Base-by-base conservation (phyloP, 192 early-diverging fungal genomes). In the Entomortierella beljakovae region DNA sequence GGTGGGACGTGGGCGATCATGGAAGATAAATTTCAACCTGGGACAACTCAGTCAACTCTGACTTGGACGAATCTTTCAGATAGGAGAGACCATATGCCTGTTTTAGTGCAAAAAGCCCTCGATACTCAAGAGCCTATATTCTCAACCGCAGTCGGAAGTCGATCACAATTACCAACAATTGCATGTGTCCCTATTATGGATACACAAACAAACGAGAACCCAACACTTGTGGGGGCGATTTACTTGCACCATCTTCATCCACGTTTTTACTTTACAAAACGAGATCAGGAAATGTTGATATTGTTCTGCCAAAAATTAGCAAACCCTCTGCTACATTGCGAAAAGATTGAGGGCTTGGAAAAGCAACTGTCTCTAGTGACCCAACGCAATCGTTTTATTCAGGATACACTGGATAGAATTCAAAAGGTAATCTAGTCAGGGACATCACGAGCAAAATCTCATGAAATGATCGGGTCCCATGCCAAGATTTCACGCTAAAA, bases 81-180 rank as follows among this genome's bases (percentile, higher is more conserved):
- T 38, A 15, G 75, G 46, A 60, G 75, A 35, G 75, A 79, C 65
- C 75, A 79, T 28, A 79, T 79, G 75, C 75, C 75, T 13, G 75
- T 79, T 10, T 29, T 79, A 22, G 66, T 79, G 1, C 53, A 57
- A 1, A 79, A 79, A 8, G 75, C 67, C 3, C 60, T 79, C 2
- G 67, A 79, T 33, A 65, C 75, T 20, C 40, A 65, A 42, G 75
- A 79, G 31, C 75, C 66, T 23, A 55, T 70, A 18, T 79, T 79
- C 32, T 79, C 75, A 33, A 79, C 75, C 23, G 75, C 62, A 9
- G 67, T 79, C 4, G 75, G 75, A 32, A 79, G 75, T 35, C 61
- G 75, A 9, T 79, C 75, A 8, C 75, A 79, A 38, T 40, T 79
- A 29, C 75, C 75, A 1, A 79, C 75, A 20, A 79, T 79, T 55